Percentiles rank a stretch among this genome's conserved stretches.
Conservation (phyloP, 805 yeast species). For the Candida odintsovae region DNA sequence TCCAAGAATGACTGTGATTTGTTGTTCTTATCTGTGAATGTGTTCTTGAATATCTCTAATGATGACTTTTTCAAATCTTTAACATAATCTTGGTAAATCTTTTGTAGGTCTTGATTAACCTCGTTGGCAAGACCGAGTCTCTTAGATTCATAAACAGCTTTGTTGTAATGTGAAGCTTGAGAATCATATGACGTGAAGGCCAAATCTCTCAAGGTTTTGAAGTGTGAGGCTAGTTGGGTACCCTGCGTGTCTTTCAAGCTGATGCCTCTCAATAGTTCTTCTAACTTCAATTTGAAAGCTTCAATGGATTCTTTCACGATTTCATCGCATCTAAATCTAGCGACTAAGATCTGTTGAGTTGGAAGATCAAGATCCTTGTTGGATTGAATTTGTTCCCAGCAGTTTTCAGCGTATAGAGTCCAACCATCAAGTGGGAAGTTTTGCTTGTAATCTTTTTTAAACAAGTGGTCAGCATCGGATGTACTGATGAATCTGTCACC, state of each 20-base stretch:
- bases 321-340: constrained; percentile 92
- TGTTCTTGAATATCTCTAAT: constrained; percentile 24
- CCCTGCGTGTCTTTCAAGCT: constrained; percentile 15
- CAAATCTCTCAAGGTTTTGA: constrained; percentile 38
- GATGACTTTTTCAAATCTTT: constrained; percentile 30
- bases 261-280: constrained; percentile 4
- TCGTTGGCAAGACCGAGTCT: constrained; percentile 41
- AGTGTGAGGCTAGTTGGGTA: constrained; percentile 32
- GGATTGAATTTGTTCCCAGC: constrained; percentile 91
- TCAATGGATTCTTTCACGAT: constrained; percentile 42
- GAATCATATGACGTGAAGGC: constrained; percentile 55
- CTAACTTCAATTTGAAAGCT: constrained; percentile 15
- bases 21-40: constrained; percentile 24
- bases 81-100: constrained; percentile 39
- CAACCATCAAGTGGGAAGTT: constrained; percentile 93
- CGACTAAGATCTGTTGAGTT: constrained; percentile 92
- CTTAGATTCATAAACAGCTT: constrained; percentile 61
- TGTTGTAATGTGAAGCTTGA: constrained; percentile 71
- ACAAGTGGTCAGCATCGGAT: constrained; percentile 31
- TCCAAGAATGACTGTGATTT: constrained; percentile 25
- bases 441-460: constrained; percentile 72
- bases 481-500: constrained; percentile 53
- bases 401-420: constrained; percentile 82
- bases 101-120: constrained; percentile 41
- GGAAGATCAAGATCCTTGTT: constrained; percentile 95